Conservation (phyloP, 208 protist genomes). For the Trichomonas tenax region DNA sequence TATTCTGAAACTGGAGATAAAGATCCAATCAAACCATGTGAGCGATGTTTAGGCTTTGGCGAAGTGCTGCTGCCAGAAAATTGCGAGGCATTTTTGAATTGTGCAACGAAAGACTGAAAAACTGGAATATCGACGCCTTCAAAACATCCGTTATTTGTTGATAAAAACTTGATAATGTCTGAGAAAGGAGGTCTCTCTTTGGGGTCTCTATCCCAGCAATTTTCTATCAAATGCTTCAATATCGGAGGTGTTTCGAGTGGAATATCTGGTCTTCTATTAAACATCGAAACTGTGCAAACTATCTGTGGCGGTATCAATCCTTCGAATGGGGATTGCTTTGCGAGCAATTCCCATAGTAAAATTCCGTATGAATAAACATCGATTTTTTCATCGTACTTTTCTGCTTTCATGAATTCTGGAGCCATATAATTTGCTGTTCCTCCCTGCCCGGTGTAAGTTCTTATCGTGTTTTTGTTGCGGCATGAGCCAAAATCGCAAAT, state of each 20-base stretch:
- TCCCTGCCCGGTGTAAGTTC: neutral
- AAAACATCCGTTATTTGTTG: neutral
- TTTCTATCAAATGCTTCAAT: neutral
- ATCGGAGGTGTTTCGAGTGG: neutral
- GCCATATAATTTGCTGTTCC: constrained; percentile 6
- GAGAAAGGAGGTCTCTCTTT: neutral
- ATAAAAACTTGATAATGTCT: neutral
- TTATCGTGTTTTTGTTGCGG: neutral
- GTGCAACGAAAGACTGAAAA: neutral
- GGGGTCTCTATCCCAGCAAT: neutral
- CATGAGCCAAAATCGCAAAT: neutral
- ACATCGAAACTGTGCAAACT: neutral
- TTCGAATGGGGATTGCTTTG: neutral
- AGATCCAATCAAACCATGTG: neutral
- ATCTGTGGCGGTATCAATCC: neutral
- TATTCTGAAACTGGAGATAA: neutral
- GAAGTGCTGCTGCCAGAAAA: neutral
- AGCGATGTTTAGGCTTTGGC: neutral
- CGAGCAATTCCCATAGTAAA: neutral
- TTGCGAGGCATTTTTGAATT: neutral
- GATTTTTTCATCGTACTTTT: constrained; percentile 13
- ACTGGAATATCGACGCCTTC: neutral
- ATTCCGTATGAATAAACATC: constrained; percentile 15
- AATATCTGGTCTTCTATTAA: neutral
- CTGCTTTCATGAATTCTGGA: neutral